Evolutionary conservation across 768 basidiomycete genomes (phyloP).

Genomic region (Leucogyrophana mollusca): DNA sequence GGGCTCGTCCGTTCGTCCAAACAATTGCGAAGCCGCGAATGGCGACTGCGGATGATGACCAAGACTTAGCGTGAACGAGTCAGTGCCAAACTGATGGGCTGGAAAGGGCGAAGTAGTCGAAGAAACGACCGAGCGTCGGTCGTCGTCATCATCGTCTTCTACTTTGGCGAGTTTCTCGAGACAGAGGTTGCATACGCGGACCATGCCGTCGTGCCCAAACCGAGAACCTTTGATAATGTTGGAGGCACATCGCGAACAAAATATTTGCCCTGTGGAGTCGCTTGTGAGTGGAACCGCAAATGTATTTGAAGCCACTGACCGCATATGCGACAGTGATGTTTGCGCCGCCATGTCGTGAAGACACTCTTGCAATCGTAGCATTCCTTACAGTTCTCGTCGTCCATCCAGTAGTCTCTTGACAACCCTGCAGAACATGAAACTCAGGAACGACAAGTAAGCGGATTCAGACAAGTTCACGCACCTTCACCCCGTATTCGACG

Average conservation of each 20-base stretch:
- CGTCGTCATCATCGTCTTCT: conserved; percentile 88
- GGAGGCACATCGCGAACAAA: conserved; percentile 95
- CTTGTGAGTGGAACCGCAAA: background rate
- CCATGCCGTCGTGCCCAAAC: conserved; percentile 93
- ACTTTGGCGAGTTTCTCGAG: conserved; percentile 88
- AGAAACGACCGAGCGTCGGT: conserved; percentile 77
- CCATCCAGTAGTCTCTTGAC: conserved; percentile 98
- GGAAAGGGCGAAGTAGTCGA: conserved; percentile 69
- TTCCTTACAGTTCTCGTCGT: conserved; percentile 92
- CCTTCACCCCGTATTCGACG: conserved; percentile 90
- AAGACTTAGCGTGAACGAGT: conserved; percentile 34
- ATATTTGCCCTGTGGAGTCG: conserved; percentile 76
- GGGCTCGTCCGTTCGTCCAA: conserved; percentile 73
- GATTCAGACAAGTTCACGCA: conserved; percentile 20
- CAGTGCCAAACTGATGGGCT: conserved; percentile 70
- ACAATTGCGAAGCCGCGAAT: conserved; percentile 83
- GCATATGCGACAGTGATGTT: conserved; percentile 98
- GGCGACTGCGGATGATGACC: conserved; percentile 76
- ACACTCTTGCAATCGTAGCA: conserved; percentile 95
- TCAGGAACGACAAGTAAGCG: background rate
- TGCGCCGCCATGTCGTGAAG: conserved; percentile 92
- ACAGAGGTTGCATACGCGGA: conserved; percentile 94
- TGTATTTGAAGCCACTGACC: conserved; percentile 44
- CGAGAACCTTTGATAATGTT: conserved; percentile 93
- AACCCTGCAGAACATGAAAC: conserved; percentile 49